phyloP scores from a whole-genome alignment of 148 eudicot genomes.

The Rhododendron henanense region DNA sequence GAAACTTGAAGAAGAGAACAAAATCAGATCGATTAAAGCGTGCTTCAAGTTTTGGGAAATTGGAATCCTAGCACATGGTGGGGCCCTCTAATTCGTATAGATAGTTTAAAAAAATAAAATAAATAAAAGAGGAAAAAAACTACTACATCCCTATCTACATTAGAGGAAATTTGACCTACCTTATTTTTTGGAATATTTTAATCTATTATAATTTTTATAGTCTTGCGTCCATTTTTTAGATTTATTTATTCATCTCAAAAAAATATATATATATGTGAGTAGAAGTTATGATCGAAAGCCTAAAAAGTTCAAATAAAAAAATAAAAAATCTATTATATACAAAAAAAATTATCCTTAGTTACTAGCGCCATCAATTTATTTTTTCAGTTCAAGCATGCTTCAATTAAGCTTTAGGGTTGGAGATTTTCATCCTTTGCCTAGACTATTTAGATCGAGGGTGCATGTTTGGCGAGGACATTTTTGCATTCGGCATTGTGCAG shows the following conservation, averaged over 20 bases:
- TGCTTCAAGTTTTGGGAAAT: neutral
- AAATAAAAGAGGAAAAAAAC: neutral
- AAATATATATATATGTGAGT: no score
- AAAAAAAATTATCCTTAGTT: no score
- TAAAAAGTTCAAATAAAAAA: neutral
- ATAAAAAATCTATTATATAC: neutral
- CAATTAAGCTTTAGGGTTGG: no score
- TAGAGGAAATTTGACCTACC: neutral
- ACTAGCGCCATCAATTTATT: neutral
- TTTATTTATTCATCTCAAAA: no score
- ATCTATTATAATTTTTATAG: no score
- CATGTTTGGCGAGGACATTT: no score
- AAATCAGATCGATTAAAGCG: neutral
- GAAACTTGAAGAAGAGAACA: neutral
- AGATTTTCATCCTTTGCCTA: no score
- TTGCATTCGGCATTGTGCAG: no score
- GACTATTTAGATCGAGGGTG: no score
- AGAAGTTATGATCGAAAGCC: no score
- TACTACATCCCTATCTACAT: neutral
- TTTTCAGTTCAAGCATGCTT: neutral
- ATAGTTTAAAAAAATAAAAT: no score
- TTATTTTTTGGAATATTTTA: neutral
- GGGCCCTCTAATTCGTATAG: neutral
- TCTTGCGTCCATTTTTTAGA: neutral
- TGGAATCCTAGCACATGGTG: conserved; percentile 3